Conservation (phyloP, 2,329 filamentous ascomycete species). For the Bisporella sp. region DNA sequence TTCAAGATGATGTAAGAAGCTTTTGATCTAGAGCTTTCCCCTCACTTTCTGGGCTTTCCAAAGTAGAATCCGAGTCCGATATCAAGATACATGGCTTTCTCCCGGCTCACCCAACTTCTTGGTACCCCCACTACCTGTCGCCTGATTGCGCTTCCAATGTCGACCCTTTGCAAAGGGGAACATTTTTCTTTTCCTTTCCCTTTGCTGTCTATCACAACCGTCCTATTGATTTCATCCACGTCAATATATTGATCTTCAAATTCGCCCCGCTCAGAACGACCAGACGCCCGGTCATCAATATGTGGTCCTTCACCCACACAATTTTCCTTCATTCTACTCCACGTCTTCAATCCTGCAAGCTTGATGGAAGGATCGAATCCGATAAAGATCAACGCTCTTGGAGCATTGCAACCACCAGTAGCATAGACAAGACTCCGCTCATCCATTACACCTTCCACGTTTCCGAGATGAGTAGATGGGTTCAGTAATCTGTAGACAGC, state of each 20-base stretch:
- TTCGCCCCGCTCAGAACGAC: background rate
- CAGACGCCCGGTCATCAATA: conserved; percentile 19
- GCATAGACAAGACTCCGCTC: conserved; percentile 42
- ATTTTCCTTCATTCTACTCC: conserved; percentile 11
- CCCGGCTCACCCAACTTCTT: conserved; percentile 16
- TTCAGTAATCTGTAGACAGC: conserved; percentile 34
- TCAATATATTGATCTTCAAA: conserved; percentile 3
- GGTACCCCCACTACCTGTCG: background rate
- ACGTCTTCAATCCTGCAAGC: conserved; percentile 24
- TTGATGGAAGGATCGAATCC: conserved; percentile 36
- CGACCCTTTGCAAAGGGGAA: too few relatives aligned
- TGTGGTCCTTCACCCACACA: conserved; percentile 22
- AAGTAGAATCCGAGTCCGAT: conserved; percentile 22
- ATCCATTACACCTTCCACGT: conserved; percentile 38
- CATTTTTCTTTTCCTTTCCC: conserved; percentile 17
- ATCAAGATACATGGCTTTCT: conserved; percentile 22
- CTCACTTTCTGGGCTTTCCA: conserved; percentile 1
- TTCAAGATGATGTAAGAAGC: too few relatives aligned
- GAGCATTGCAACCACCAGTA: conserved; percentile 22
- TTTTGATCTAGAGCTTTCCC: too few relatives aligned
- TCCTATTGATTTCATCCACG: conserved; percentile 15
- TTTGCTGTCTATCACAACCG: conserved; percentile 16
- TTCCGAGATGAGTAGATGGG: conserved; percentile 29
- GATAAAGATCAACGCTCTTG: conserved; percentile 34
- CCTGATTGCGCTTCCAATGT: background rate